Percentiles rank a stretch among this genome's conserved stretches.
Evolutionary conservation across 257 asterid genomes (phyloP).

Genomic region (Rhazya stricta): DNA sequence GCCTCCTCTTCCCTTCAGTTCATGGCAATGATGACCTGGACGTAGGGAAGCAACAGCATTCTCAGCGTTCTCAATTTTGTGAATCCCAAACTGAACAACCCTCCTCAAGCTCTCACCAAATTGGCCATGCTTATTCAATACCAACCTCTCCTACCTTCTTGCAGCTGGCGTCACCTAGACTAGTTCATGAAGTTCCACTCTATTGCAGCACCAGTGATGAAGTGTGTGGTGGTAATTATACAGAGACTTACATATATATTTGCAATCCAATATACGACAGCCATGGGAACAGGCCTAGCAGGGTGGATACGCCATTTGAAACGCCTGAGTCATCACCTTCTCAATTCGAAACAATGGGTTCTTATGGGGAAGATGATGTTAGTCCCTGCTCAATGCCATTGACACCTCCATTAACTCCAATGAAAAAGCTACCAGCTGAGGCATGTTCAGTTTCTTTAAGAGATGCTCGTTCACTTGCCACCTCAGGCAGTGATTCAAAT

Average conservation of each 20-base stretch:
- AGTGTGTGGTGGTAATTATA: constrained; percentile 7
- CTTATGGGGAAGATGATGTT: constrained; percentile 18
- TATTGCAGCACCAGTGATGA: constrained; percentile 11
- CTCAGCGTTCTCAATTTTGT: neutral
- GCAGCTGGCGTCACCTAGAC: constrained; percentile 19
- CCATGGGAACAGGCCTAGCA: constrained; percentile 5
- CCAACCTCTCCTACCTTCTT: constrained; percentile 21
- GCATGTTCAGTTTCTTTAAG: constrained; percentile 40
- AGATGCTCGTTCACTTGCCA: constrained; percentile 32
- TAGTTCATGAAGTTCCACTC: constrained; percentile 16
- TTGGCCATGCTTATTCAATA: constrained; percentile 11
- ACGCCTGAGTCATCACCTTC: constrained; percentile 59
- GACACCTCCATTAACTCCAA: constrained; percentile 49
- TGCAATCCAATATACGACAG: constrained; percentile 54
- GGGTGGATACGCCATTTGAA: constrained; percentile 44
- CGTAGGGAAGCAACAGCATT: constrained; percentile 27
- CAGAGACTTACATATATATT: constrained; percentile 33
- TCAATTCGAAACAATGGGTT: constrained; percentile 20
- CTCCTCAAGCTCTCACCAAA: constrained; percentile 4
- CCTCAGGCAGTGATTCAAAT: constrained; percentile 34
- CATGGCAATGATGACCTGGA: constrained; percentile 12
- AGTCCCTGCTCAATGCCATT: constrained; percentile 1
- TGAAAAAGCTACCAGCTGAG: constrained; percentile 50
- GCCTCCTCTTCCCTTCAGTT: constrained; percentile 40
- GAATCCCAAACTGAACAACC: constrained; percentile 7